Evolutionary conservation across 225 moss, liverwort and hornwort genomes (phyloP), one percentile per base, ranked within the genome.

Genomic region (Pleurozium schreberi): DNA sequence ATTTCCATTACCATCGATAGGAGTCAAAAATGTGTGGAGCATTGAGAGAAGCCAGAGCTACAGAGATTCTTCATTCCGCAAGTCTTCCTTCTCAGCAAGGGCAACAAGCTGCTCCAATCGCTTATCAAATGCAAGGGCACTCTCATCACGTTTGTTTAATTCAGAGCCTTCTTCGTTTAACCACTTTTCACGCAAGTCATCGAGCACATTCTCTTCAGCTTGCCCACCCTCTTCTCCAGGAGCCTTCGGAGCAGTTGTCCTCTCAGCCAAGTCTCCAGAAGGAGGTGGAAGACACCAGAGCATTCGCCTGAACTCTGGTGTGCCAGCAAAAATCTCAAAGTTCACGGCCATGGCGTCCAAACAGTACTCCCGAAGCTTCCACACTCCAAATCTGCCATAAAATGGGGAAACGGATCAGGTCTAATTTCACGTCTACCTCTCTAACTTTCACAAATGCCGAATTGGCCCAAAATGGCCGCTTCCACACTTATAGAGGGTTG

Each of bases 121-220:
- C 57, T 70, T 88, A 86, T 98, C 98, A 86, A 97, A 98, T 62
- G 91, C 88, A 66, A 90, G 85, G 14, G 98, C 98, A 89, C 98
- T 98, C 88, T 91, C 95, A 84, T 98, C 97, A 47, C 97, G 95
- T 84, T 94, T 91, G 86, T 96, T 95, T 11, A 97, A 91, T 78
- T 98, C 98, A 53, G 95, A 95, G 34, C 98, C 98, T 87, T 97
- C 98, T 84, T 96, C 94, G 26, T 94, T 97, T 40, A 98, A 91
- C 98, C 97, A 98, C 85, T 97, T 98, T n/a, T 98, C 97, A 70
- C 97, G 95, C 88, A 98, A 90, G 87, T 98, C 97, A 62, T 98
- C 97, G 58, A 98, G 90, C 64, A 97, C 83, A 86, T 98, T 98
- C 43, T 90, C 94, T 79, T 91, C 90, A 7, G 89, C 90, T 69